These are phyloP conservation scores for Lactifluus subvellereus DNA, from an alignment of 768 basidiomycete genomes.

Conservation along the genomic window DNA sequence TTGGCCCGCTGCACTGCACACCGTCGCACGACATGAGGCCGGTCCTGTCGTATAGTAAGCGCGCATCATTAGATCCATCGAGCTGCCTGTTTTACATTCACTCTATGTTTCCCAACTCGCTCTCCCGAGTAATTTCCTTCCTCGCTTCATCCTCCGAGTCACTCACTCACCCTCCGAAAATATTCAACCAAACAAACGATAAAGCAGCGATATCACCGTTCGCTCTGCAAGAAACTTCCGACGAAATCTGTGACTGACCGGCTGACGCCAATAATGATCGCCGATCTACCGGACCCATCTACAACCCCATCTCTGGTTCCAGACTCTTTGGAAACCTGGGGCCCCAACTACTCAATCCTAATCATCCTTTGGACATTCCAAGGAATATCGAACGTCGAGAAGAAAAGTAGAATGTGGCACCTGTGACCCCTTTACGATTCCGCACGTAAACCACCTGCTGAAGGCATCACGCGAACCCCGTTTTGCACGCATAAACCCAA, in stretches of 20 bases:
- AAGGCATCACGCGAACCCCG: conserved; percentile 16
- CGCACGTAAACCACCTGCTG: conserved; percentile 24
- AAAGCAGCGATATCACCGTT: not conserved
- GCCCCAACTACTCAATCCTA: not conserved
- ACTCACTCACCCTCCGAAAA: not conserved
- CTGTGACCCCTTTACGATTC: conserved; percentile 14
- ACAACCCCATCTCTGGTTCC: not conserved
- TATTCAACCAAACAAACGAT: no score
- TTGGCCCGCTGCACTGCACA: conserved; percentile 24
- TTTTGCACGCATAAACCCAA: conserved; percentile 17
- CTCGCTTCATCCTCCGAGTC: not conserved
- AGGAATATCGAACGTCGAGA: not conserved
- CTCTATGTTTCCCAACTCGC: not conserved
- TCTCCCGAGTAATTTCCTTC: not conserved
- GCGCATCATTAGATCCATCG: conserved; percentile 12
- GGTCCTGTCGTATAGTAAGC: conserved; percentile 13
- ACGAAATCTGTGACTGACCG: not conserved
- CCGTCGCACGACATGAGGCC: conserved; percentile 24
- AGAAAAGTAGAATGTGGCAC: conserved; percentile 4
- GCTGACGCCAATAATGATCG: not conserved
- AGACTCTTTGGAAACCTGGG: not conserved
- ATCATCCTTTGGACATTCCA: not conserved
- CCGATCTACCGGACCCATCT: conserved; percentile 22
- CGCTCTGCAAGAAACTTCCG: conserved; percentile 12
- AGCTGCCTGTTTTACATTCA: not conserved